Evolutionary conservation across 345 rosid species (phyloP).

Genomic region (Citrus inodora): DNA sequence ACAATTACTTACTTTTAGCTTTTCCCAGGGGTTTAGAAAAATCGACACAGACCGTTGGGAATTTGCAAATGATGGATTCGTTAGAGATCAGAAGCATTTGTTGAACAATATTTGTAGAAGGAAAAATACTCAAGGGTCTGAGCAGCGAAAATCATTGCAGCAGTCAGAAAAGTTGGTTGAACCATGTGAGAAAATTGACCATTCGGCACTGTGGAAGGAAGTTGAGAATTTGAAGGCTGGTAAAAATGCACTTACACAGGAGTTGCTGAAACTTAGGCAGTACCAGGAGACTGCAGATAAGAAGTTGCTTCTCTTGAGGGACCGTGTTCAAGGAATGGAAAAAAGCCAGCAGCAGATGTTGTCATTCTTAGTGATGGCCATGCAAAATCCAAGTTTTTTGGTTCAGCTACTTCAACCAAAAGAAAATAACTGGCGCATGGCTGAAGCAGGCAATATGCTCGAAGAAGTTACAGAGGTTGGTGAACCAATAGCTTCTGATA

Average conservation of each 20-base stretch:
- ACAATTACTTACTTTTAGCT: background rate
- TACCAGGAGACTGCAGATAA: conserved; percentile 66
- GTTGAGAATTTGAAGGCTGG: conserved; percentile 76
- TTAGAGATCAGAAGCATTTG: conserved; percentile 67
- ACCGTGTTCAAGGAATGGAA: conserved; percentile 85
- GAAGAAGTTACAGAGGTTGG: conserved; percentile 49
- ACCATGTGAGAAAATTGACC: conserved; percentile 30
- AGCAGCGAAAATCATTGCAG: conserved; percentile 36
- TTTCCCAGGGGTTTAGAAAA: conserved; percentile 83
- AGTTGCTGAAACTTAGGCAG: conserved; percentile 67
- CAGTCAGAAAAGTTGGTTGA: conserved; percentile 28
- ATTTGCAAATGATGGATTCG: conserved; percentile 82
- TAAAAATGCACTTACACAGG: conserved; percentile 60
- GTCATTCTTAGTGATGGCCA: conserved; percentile 85
- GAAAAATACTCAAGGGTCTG: conserved; percentile 57
- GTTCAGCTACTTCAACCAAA: conserved; percentile 76
- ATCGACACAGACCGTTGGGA: conserved; percentile 84
- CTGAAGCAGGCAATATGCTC: conserved; percentile 53
- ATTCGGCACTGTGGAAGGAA: conserved; percentile 55
- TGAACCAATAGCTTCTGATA: conserved; percentile 41
- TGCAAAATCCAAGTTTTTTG: conserved; percentile 79
- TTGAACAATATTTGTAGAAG: conserved; percentile 62
- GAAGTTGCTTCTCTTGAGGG: conserved; percentile 59
- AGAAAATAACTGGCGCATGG: conserved; percentile 58
- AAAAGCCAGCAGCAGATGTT: conserved; percentile 92